Percentiles rank a stretch among this genome's conserved stretches.
These are phyloP conservation scores for Sugiyamaella qingdaonensis DNA, from an alignment of 805 yeast species.

Conservation along the genomic window DNA sequence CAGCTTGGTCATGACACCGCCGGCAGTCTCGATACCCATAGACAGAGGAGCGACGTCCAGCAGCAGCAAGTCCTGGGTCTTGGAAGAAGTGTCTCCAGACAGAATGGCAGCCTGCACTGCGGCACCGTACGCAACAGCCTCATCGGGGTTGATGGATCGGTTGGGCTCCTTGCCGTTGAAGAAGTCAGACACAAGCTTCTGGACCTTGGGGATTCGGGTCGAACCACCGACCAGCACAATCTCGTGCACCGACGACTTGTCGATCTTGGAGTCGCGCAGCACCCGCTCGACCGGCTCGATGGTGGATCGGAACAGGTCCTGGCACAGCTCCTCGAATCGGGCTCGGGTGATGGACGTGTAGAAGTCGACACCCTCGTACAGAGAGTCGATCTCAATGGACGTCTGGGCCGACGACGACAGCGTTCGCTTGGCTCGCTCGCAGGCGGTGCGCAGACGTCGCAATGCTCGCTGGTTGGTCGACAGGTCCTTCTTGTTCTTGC, in stretches of 20 bases:
- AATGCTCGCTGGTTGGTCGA: conserved; percentile 92
- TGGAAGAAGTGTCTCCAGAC: conserved; percentile 92
- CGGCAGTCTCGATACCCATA: conserved; percentile 97
- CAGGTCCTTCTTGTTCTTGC: conserved; percentile 95
- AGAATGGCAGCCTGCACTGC: conserved; percentile 97
- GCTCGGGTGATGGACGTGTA: conserved; percentile 96
- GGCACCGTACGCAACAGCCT: conserved; percentile 99
- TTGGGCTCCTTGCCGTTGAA: conserved; percentile 97
- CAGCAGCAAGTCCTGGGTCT: conserved; percentile 91
- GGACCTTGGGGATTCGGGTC: conserved; percentile 96
- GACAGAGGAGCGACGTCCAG: conserved; percentile 98
- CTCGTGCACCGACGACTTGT: conserved; percentile 86
- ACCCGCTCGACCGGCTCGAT: conserved; percentile 95
- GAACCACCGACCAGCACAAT: conserved; percentile 97
- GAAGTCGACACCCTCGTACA: conserved; percentile 93
- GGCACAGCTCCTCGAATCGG: conserved; percentile 94
- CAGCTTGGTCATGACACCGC: conserved; percentile 98
- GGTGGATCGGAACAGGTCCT: conserved; percentile 89
- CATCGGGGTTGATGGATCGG: conserved; percentile 96
- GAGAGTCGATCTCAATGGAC: conserved; percentile 89
- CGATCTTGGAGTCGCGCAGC: conserved; percentile 82
- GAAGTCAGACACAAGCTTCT: conserved; percentile 91
- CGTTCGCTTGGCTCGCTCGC: conserved; percentile 99
- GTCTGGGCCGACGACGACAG: conserved; percentile 94
- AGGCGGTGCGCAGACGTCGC: conserved; percentile 97